Base-by-base conservation (phyloP, 352 stramenopile genomes). In the Globisporangium mamillatum region DNA sequence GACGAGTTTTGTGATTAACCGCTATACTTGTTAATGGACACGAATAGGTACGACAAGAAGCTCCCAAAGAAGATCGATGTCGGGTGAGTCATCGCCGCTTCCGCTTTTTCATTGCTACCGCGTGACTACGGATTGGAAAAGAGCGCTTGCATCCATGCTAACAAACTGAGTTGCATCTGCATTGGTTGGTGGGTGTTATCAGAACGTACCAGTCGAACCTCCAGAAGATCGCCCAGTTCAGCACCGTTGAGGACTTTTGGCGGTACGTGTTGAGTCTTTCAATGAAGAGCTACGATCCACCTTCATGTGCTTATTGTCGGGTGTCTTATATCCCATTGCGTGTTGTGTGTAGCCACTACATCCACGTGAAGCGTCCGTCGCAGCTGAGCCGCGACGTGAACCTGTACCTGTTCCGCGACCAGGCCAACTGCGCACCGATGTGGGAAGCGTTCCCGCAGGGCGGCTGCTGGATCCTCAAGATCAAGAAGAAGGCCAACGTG, bases 401-500 rank as follows among this genome's bases (percentile, higher is more conserved):
- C 78, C 75, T 98, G 29, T 98, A 98, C 80, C 69, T 98, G 60
- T 98, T 98, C 79, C 90, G 93, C 69, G 91, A 98, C 70, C 84
- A 83, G 60, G 81, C 79, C 8, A 95, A 94, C 71, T 94, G 89
- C 69, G 82, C 88, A 25, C 91, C 90, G 3, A 97, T 97, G 89
- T 97, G 90, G 90, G 90, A 97, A 74, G 88, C 85, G 18, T 98
- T 97, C 79, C 93, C 93, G 20, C 90, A 97, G 71, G 93, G 93
- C 63, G 93, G 93, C 57, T 98, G 93, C 83, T 98, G 93, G 93
- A 98, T 98, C 76, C 81, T 98, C 69, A 97, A 97, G 79, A 97
- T 98, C 75, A 97, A 97, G 77, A 97, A 97, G 81, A 96, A 95
- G 77, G 86, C 86, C 71, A 96, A 95, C 63, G 91, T 98, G 64